A percentile compares a stretch with the other conserved stretches of the same genome.
Conservation (phyloP, 2,329 filamentous ascomycete genomes). For the Fusarium citri region DNA sequence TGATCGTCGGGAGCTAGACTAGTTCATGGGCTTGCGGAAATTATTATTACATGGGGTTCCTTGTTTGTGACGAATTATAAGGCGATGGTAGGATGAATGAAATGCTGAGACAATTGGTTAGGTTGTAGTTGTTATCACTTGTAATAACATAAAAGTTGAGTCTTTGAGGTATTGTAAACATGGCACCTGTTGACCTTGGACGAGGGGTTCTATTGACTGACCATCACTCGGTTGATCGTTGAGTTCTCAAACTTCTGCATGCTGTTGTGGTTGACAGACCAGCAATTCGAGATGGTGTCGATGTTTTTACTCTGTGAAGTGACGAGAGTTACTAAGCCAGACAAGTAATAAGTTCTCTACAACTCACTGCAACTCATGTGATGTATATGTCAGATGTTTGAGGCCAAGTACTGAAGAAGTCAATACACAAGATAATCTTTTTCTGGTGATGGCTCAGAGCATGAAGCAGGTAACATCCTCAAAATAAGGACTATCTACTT, state of each 20-base stretch:
- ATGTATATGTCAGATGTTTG: neutral
- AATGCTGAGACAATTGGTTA: neutral
- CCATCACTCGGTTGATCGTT: too few relatives aligned
- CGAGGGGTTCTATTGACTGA: too few relatives aligned
- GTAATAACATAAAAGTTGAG: too few relatives aligned
- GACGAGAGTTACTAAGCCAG: neutral
- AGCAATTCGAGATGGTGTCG: too few relatives aligned
- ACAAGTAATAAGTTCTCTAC: neutral
- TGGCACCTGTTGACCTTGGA: too few relatives aligned
- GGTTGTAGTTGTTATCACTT: neutral
- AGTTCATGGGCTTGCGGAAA: constrained; percentile 15
- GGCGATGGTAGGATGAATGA: neutral
- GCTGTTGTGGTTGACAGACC: too few relatives aligned
- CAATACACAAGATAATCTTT: too few relatives aligned
- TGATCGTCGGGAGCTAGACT: constrained; percentile 27
- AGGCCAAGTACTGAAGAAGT: too few relatives aligned
- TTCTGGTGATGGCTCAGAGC: too few relatives aligned
- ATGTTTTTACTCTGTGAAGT: neutral
- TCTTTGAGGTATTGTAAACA: too few relatives aligned
- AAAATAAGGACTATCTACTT: neutral
- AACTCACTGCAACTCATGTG: neutral
- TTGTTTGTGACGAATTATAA: neutral
- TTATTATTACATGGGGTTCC: constrained; percentile 1
- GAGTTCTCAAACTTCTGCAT: too few relatives aligned
- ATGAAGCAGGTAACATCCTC: neutral